Base-by-base conservation (phyloP, 163 green algal genomes). In the Chlorella variabilis region DNA sequence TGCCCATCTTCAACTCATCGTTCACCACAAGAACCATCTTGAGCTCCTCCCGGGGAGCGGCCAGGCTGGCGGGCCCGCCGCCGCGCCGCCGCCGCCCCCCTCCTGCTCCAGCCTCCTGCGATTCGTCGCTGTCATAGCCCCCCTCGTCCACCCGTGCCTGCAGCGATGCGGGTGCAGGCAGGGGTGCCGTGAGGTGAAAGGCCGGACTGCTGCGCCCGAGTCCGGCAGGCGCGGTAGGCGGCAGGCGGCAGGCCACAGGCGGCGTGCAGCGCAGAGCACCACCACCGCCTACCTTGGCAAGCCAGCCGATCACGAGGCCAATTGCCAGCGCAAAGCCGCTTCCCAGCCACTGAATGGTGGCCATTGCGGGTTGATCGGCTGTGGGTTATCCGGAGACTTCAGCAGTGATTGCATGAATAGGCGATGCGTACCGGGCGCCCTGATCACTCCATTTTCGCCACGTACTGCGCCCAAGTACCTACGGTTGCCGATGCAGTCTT, bases 1-100 rank as follows among this genome's bases (percentile, higher is more conserved):
- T 94, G 66, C 90, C 89, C 92, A 96, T 96, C n/a, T 90, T 91
- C 23, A 96, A 70, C 21, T 76, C 56, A 23, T 62, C 73, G 41
- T 89, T 89, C 39, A 86, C 81, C 36, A 85, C 80, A 62, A 85
- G 42, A 36, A 85, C 80, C 80, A 85, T 85, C 73, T 85, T 85
- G 7, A 83, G 49, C 49, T 83, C 77, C 51, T 83, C 77, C 34
- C 31, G 34, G 2, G 71, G 54, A 18, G 41, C 42, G 4, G 31
- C 48, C 49, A 38, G 23, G 34, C 34, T 18, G 49, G 1, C 25
- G 38, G 25, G 21, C 20, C 9, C 56, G 51, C 18, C 31, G 21
- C 71, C 39, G 54, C 6, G 48, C 31, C 29, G 48, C 29, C 70
- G 39, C 49, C 36, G 11, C 17, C 15, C 18, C 54, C 33, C 34